Evolutionary conservation across 495 filamentous ascomycete genomes (phyloP).

Genomic region (Penicillium simplicissimum): DNA sequence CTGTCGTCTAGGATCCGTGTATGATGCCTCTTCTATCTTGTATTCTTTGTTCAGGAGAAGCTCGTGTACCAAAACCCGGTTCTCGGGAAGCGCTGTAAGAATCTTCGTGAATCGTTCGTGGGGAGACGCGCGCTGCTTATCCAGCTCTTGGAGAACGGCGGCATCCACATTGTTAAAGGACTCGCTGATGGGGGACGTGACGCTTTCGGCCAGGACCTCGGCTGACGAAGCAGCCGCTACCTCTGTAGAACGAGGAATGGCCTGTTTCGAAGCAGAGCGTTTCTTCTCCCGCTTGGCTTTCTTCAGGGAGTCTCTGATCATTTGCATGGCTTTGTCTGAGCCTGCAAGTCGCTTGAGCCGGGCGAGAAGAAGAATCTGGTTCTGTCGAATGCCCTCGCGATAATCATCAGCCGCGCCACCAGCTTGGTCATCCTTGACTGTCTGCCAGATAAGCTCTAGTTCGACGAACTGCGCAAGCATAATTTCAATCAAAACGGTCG

Average conservation of each 20-base stretch:
- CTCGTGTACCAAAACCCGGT: constrained; percentile 85
- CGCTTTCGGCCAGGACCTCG: constrained; percentile 42
- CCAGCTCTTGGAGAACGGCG: constrained; percentile 40
- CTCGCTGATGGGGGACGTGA: constrained; percentile 49
- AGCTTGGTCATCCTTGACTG: constrained; percentile 85
- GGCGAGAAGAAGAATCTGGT: constrained; percentile 85
- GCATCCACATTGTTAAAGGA: constrained; percentile 45
- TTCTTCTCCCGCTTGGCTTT: constrained; percentile 72
- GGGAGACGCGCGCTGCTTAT: constrained; percentile 38
- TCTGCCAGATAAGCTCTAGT: constrained; percentile 93
- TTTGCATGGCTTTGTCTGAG: constrained; percentile 71
- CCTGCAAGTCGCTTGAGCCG: constrained; percentile 89
- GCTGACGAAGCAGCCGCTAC: constrained; percentile 33
- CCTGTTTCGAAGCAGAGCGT: constrained; percentile 53
- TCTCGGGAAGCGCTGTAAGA: constrained; percentile 73
- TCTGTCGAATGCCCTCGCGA: constrained; percentile 87
- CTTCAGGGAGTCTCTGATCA: constrained; percentile 81
- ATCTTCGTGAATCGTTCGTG: constrained; percentile 53
- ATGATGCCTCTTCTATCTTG: constrained; percentile 55
- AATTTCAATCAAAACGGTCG: constrained; percentile 82
- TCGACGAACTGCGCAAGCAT: constrained; percentile 97
- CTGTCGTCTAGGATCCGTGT: constrained; percentile 51
- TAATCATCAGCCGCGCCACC: constrained; percentile 89
- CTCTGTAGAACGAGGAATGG: constrained; percentile 56
- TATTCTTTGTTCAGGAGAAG: constrained; percentile 88